Percentiles rank a stretch among this genome's conserved stretches.
These are phyloP conservation scores for Zalaria sp. DNA, from an alignment of 2,329 filamentous ascomycete genomes.

Conservation along the genomic window DNA sequence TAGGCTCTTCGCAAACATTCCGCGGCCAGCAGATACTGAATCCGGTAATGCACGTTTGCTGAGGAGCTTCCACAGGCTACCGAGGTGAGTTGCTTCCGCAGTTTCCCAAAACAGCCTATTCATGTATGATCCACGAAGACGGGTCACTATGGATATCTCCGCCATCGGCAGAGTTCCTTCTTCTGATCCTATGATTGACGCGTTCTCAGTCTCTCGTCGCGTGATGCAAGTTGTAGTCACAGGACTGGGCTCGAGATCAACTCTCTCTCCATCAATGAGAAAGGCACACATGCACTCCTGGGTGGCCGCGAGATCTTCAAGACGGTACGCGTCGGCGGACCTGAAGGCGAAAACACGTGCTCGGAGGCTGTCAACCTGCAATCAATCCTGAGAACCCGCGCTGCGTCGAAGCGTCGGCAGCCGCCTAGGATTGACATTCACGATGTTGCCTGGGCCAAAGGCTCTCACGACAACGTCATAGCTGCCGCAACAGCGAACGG, in stretches of 20 bases:
- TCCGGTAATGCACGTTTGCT: background rate
- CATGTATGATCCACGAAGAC: too few species aligned
- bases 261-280: slow-evolving; percentile 49
- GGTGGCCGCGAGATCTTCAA: slow-evolving; percentile 53
- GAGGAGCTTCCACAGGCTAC: background rate
- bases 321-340: slow-evolving; percentile 39
- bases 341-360: slow-evolving; percentile 36
- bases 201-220: slow-evolving; percentile 6
- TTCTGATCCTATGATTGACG: slow-evolving; percentile 15
- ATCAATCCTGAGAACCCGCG: slow-evolving; percentile 39
- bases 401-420: slow-evolving; percentile 15
- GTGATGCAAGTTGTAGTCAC: slow-evolving; percentile 43
- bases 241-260: slow-evolving; percentile 51
- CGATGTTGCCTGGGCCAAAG: slow-evolving; percentile 55
- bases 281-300: slow-evolving; percentile 48
- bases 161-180: background rate
- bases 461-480: slow-evolving; percentile 43
- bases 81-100: background rate
- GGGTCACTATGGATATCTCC: too few species aligned
- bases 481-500: slow-evolving; percentile 52
- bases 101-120: too few species aligned
- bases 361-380: slow-evolving; percentile 51
- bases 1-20: slow-evolving; percentile 35
- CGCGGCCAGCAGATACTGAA: slow-evolving; percentile 27
- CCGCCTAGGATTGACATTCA: slow-evolving; percentile 47